Evolutionary conservation across 2,329 filamentous ascomycete species (phyloP).

Genomic region (Aureobasidium sp.): DNA sequence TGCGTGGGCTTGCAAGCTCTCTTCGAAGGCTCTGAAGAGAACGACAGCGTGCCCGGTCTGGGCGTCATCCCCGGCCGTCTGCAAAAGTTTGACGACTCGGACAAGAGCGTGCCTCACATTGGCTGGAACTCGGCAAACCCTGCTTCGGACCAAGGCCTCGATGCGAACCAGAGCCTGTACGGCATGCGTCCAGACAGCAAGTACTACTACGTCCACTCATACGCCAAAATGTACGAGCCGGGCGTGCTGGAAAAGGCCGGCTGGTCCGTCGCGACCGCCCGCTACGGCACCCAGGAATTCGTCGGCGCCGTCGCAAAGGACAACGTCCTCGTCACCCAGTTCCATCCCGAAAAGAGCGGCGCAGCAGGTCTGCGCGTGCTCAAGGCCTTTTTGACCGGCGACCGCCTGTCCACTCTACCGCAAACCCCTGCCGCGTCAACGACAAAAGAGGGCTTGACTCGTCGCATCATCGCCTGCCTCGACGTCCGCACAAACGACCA

Average conservation of each 20-base stretch:
- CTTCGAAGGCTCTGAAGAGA: slow-evolving; percentile 79
- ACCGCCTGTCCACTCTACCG: slow-evolving; percentile 50
- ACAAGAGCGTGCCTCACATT: slow-evolving; percentile 96
- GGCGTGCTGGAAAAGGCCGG: slow-evolving; percentile 72
- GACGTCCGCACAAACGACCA: slow-evolving; percentile 92
- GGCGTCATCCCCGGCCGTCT: slow-evolving; percentile 66
- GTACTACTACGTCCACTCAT: slow-evolving; percentile 98
- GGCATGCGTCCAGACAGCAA: slow-evolving; percentile 75
- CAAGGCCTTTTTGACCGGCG: slow-evolving; percentile 76
- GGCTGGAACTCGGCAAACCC: slow-evolving; percentile 92
- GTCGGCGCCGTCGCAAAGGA: slow-evolving; percentile 80
- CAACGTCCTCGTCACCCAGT: slow-evolving; percentile 87
- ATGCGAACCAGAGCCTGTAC: slow-evolving; percentile 56
- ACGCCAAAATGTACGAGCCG: slow-evolving; percentile 68
- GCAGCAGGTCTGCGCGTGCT: slow-evolving; percentile 78
- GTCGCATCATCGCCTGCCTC: slow-evolving; percentile 88
- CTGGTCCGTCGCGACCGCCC: slow-evolving; percentile 86
- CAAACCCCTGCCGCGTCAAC: slow-evolving; percentile 27
- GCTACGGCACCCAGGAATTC: slow-evolving; percentile 83
- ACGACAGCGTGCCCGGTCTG: slow-evolving; percentile 63
- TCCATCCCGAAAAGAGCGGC: slow-evolving; percentile 96
- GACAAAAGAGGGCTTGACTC: slow-evolving; percentile 66
- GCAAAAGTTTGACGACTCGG: slow-evolving; percentile 65
- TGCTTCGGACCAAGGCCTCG: slow-evolving; percentile 33
- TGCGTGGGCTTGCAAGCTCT: slow-evolving; percentile 91